Evolutionary conservation across 2,329 filamentous ascomycete species (phyloP).

Genomic region (Cladobotryum mycophilum): DNA sequence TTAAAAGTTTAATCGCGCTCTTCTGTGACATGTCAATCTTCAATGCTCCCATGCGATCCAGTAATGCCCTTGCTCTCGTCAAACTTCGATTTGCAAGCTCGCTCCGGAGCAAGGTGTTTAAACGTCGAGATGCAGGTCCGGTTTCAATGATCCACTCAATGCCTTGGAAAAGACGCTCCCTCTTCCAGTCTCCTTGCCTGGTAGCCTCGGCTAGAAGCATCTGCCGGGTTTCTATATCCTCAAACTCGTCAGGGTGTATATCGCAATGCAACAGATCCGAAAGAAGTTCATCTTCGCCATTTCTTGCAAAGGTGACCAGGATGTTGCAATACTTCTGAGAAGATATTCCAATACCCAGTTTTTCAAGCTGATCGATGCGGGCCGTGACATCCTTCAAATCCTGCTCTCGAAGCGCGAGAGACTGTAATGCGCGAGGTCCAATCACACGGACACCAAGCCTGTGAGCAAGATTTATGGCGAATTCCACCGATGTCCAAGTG

Average conservation of each 20-base stretch:
- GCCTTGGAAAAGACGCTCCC: slow-evolving; percentile 38
- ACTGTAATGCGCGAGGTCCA: slow-evolving; percentile 69
- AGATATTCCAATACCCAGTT: slow-evolving; percentile 56
- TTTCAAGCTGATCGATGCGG: slow-evolving; percentile 55
- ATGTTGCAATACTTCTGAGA: slow-evolving; percentile 59
- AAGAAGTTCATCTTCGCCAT: slow-evolving; percentile 47
- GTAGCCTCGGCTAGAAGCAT: slow-evolving; percentile 30
- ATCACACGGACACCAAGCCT: slow-evolving; percentile 66
- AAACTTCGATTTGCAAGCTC: slow-evolving; percentile 15
- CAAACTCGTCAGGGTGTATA: slow-evolving; percentile 51
- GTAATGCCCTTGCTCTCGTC: slow-evolving; percentile 19
- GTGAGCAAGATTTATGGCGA: slow-evolving; percentile 62
- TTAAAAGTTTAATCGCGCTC: slow-evolving; percentile 22
- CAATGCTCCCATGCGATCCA: slow-evolving; percentile 29
- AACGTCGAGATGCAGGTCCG: slow-evolving; percentile 16
- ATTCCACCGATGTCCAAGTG: slow-evolving; percentile 62
- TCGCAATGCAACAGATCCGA: slow-evolving; percentile 41
- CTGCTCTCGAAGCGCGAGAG: slow-evolving; percentile 63
- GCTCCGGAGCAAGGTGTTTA: slow-evolving; percentile 18
- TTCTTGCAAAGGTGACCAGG: slow-evolving; percentile 56
- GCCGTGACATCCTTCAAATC: slow-evolving; percentile 49
- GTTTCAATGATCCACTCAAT: slow-evolving; percentile 27
- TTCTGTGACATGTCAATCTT: slow-evolving; percentile 22
- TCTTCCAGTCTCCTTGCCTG: slow-evolving; percentile 30
- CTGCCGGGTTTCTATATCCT: slow-evolving; percentile 37